These are phyloP conservation scores for Kentomonas sorsogonicus DNA, from an alignment of 208 protist species.

Conservation along the genomic window DNA sequence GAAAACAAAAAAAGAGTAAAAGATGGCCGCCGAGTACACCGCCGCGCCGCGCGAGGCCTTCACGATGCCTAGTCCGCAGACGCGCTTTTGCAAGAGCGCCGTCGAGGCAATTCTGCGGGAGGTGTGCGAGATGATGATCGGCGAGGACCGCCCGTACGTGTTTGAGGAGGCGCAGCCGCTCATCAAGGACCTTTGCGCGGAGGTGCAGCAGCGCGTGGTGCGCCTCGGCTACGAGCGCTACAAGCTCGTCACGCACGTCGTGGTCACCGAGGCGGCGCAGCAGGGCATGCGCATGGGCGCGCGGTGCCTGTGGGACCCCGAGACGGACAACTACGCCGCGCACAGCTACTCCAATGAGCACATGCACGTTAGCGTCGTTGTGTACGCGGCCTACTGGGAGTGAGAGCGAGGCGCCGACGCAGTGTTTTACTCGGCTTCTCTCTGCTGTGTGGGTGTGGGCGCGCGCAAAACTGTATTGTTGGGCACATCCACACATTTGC, in stretches of 20 bases:
- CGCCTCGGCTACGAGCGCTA: slow-evolving; percentile 88
- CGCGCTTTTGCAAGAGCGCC: slow-evolving; percentile 72
- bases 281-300: slow-evolving; percentile 86
- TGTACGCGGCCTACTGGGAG: slow-evolving; percentile 85
- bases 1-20: too few relatives aligned
- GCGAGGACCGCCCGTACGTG: slow-evolving; percentile 55
- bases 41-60: slow-evolving; percentile 39
- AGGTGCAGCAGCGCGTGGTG: slow-evolving; percentile 85
- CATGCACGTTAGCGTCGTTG: slow-evolving; percentile 68
- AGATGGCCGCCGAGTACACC: slow-evolving; percentile 40
- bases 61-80: slow-evolving; percentile 56
- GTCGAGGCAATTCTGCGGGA: slow-evolving; percentile 71
- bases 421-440: not conserved
- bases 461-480: too few relatives aligned
- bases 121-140: slow-evolving; percentile 71
- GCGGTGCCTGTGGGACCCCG: slow-evolving; percentile 88
- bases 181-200: slow-evolving; percentile 81
- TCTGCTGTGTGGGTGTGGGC: not conserved
- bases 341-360: slow-evolving; percentile 70
- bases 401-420: slow-evolving; percentile 16
- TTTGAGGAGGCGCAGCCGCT: slow-evolving; percentile 67
- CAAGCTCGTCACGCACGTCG: slow-evolving; percentile 87
- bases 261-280: slow-evolving; percentile 70
- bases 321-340: slow-evolving; percentile 85
- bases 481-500: too few relatives aligned